Conservation (phyloP, 495 filamentous ascomycete genomes). For the Penicillium fimorum region DNA sequence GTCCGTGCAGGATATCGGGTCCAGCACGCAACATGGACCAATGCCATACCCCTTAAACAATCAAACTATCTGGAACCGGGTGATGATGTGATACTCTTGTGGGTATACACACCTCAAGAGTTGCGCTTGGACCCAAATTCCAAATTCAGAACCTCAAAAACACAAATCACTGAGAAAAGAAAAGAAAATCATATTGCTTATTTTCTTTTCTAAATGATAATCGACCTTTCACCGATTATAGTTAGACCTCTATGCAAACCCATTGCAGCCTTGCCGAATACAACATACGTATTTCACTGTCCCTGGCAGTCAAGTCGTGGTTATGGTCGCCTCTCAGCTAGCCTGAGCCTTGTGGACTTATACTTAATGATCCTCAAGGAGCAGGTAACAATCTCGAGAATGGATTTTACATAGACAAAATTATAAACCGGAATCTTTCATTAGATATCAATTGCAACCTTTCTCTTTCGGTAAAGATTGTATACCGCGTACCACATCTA, state of each 20-base stretch:
- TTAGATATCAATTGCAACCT: constrained; percentile 17
- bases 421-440: neutral
- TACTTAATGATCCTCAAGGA: neutral
- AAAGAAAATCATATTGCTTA: too few relatives aligned
- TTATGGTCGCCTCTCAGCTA: constrained; percentile 10
- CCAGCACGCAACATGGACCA: constrained; percentile 38
- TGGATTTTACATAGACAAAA: neutral
- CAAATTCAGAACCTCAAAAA: constrained; percentile 10
- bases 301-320: constrained; percentile 45
- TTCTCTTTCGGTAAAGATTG: neutral
- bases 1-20: constrained; percentile 32
- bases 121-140: constrained; percentile 11
- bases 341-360: constrained; percentile 14
- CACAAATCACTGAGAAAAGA: constrained; percentile 11
- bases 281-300: constrained; percentile 24
- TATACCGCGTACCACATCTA: neutral
- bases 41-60: constrained; percentile 35
- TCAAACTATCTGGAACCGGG: constrained; percentile 26
- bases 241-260: constrained; percentile 34
- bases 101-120: constrained; percentile 13
- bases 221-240: constrained; percentile 13
- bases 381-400: constrained; percentile 5
- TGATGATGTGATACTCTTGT: constrained; percentile 29
- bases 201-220: too few relatives aligned
- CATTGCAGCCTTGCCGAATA: constrained; percentile 28